These are phyloP conservation scores for Calonectria montana DNA, from an alignment of 2,329 filamentous ascomycete genomes.

Conservation along the genomic window DNA sequence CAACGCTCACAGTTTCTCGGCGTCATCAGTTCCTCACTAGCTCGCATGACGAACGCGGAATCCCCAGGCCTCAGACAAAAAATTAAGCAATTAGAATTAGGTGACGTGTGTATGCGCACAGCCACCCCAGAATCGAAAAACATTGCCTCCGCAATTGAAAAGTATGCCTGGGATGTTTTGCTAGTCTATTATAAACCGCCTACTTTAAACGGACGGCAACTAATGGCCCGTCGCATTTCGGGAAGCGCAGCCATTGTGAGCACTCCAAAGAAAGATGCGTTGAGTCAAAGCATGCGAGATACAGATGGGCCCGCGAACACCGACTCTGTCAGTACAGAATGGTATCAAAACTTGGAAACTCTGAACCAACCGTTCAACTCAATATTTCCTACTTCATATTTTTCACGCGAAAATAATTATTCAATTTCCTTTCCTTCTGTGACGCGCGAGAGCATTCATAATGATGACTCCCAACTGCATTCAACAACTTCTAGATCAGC, in stretches of 20 bases:
- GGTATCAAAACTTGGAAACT: not conserved
- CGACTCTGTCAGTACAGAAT: not conserved
- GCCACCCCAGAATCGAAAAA: not conserved
- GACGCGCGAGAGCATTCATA: too few relatives aligned
- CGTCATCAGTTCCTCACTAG: conserved; percentile 45
- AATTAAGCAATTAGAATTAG: conserved; percentile 23
- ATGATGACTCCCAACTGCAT: not conserved
- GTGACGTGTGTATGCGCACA: too few relatives aligned
- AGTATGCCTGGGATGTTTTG: conserved; percentile 40
- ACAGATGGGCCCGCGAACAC: not conserved
- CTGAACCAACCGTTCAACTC: not conserved
- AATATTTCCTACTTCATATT: not conserved
- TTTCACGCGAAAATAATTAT: not conserved
- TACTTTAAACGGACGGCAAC: not conserved
- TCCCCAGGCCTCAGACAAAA: conserved; percentile 49
- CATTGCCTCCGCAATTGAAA: conserved; percentile 29
- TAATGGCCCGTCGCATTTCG: not conserved
- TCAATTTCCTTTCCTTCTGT: too few relatives aligned
- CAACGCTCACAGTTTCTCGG: conserved; percentile 42
- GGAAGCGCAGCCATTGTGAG: not conserved
- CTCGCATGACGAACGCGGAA: conserved; percentile 48
- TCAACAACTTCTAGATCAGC: not conserved
- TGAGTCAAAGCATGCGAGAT: not conserved
- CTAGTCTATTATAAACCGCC: conserved; percentile 30
- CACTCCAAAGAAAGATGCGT: not conserved